phyloP scores from a whole-genome alignment of 768 basidiomycete genomes.

The Mycena indigotica region DNA sequence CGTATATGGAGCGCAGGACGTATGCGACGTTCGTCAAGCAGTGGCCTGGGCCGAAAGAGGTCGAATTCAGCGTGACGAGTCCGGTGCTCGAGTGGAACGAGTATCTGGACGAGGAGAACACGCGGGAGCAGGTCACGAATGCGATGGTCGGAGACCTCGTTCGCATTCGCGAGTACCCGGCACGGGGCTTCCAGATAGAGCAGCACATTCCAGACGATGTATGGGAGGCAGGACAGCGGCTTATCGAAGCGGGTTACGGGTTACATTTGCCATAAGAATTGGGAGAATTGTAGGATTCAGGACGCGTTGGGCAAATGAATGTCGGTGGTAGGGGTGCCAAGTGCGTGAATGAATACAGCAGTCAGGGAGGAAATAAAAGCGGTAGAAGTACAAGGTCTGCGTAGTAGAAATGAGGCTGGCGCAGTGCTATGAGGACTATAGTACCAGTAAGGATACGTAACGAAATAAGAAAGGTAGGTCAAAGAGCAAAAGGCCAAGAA shows the following conservation, averaged over 20 bases:
- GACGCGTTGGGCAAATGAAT: too few species aligned
- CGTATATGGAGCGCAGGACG: conserved; percentile 25
- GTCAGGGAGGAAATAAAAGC: too few species aligned
- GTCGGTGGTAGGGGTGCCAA: too few species aligned
- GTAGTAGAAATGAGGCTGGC: too few species aligned
- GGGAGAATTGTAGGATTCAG: too few species aligned
- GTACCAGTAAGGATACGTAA: too few species aligned
- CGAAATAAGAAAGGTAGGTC: too few species aligned
- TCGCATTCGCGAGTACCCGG: conserved; percentile 21
- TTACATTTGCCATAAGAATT: conserved; percentile 17
- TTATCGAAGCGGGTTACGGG: conserved; percentile 16
- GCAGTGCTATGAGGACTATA: too few species aligned
- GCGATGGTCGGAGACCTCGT: conserved; percentile 24
- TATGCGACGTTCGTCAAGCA: conserved; percentile 23
- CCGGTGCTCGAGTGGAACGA: conserved; percentile 17
- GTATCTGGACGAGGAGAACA: conserved; percentile 19
- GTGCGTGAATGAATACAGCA: too few species aligned
- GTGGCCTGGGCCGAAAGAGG: conserved; percentile 12
- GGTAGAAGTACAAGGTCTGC: too few species aligned
- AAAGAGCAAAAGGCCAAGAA: too few species aligned
- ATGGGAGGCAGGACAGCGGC: conserved; percentile 16
- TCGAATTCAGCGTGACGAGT: conserved; percentile 16
- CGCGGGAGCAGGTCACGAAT: conserved; percentile 16
- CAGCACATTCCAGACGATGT: conserved; percentile 18
- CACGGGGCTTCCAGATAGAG: conserved; percentile 19